A percentile compares a stretch with the other conserved stretches of the same genome.
Conservation (phyloP, 2,329 filamentous ascomycete species). For the Trichoderma afroharzianum region DNA sequence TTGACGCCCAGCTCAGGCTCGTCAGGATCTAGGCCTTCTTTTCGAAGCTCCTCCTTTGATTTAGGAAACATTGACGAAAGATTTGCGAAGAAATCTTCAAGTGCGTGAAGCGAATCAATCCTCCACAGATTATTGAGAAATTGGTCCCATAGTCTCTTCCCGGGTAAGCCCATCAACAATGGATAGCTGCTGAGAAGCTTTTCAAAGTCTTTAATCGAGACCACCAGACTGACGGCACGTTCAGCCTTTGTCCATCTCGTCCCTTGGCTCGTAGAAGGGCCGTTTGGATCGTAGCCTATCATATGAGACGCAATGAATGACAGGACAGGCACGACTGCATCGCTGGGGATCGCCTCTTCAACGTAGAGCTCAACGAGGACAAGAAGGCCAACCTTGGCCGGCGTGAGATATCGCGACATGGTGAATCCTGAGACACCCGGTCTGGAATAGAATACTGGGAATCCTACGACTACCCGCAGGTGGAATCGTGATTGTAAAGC, state of each 20-base stretch:
- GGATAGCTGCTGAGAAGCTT: conserved; percentile 51
- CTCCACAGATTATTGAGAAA: conserved; percentile 80
- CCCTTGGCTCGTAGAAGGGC: conserved; percentile 25
- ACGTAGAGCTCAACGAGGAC: conserved; percentile 79
- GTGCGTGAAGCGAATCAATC: conserved; percentile 73
- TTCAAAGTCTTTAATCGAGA: conserved; percentile 58
- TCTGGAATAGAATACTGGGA: not conserved
- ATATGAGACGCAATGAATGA: conserved; percentile 75
- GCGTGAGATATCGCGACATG: conserved; percentile 84
- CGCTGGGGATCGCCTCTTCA: conserved; percentile 63
- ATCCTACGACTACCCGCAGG: not conserved
- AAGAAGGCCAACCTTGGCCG: conserved; percentile 80
- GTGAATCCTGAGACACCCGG: not conserved
- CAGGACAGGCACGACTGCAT: conserved; percentile 70
- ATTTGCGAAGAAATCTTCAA: conserved; percentile 71
- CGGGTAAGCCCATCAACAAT: conserved; percentile 59
- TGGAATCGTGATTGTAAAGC: not conserved
- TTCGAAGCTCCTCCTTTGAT: conserved; percentile 57
- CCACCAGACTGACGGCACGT: conserved; percentile 48
- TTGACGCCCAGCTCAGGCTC: conserved; percentile 48
- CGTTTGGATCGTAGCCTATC: conserved; percentile 44
- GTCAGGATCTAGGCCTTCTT: conserved; percentile 43
- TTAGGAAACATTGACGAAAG: conserved; percentile 57
- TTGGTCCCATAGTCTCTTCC: conserved; percentile 80
- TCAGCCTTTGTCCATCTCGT: conserved; percentile 48